Conservation (phyloP, 345 rosid species). For the Clausena lansium region DNA sequence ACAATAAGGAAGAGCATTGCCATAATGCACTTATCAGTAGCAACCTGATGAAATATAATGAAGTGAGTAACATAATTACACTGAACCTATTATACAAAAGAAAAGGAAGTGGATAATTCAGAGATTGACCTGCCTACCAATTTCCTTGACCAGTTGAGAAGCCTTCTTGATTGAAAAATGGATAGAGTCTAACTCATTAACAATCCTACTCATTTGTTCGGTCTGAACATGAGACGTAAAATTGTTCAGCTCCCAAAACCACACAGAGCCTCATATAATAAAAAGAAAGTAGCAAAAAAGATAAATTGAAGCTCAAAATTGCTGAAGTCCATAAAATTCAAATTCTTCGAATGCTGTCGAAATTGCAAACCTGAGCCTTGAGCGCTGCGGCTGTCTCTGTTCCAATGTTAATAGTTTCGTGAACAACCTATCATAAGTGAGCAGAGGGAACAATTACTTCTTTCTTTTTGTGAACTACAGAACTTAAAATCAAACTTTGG, state of each 20-base stretch:
- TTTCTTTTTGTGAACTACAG: neutral
- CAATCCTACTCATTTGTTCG: slow-evolving; percentile 97
- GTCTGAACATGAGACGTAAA: slow-evolving; percentile 50
- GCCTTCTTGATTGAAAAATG: slow-evolving; percentile 95
- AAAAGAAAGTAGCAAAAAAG: slow-evolving; percentile 11
- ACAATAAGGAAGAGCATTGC: slow-evolving; percentile 79
- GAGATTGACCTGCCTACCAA: slow-evolving; percentile 95
- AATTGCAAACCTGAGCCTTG: slow-evolving; percentile 74
- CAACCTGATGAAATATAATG: slow-evolving; percentile 51
- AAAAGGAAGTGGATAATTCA: slow-evolving; percentile 22
- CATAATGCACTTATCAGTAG: slow-evolving; percentile 93
- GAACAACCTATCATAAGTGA: slow-evolving; percentile 61
- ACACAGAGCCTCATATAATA: neutral
- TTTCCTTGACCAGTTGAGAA: slow-evolving; percentile 90
- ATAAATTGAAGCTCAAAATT: neutral
- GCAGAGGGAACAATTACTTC: neutral
- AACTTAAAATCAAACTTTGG: neutral
- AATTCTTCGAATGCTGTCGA: slow-evolving; percentile 2
- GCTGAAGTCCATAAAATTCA: neutral
- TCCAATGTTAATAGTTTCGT: slow-evolving; percentile 77
- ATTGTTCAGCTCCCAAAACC: slow-evolving; percentile 22
- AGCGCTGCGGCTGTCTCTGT: slow-evolving; percentile 89
- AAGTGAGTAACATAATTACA: neutral
- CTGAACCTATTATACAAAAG: neutral
- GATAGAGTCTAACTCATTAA: slow-evolving; percentile 92